A percentile compares a stretch with the other conserved stretches of the same genome.
Conservation (phyloP, 352 stramenopile genomes). For the Pythium insidiosum region DNA sequence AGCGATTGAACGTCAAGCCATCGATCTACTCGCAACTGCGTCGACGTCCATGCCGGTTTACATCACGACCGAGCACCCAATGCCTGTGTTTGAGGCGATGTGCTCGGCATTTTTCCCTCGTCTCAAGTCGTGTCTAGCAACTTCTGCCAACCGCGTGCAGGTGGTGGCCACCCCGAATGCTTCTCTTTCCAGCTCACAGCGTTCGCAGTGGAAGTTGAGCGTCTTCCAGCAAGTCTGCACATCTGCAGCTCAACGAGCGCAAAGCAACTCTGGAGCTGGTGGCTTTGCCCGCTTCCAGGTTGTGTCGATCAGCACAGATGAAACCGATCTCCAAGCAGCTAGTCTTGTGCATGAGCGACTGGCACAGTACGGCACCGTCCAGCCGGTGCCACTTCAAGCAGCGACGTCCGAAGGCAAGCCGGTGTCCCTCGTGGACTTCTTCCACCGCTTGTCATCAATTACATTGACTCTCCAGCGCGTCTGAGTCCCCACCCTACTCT, state of each 20-base stretch:
- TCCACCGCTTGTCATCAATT: too few relatives aligned
- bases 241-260: slow-evolving; percentile 5
- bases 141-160: slow-evolving; percentile 1
- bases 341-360: slow-evolving; percentile 6
- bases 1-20: slow-evolving; percentile 13
- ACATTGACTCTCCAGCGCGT: neutral
- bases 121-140: slow-evolving; percentile 5
- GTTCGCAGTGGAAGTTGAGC: slow-evolving; percentile 4
- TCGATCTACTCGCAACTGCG: slow-evolving; percentile 6
- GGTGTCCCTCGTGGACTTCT: slow-evolving; percentile 12
- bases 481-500: neutral
- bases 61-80: slow-evolving; percentile 7
- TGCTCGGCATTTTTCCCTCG: slow-evolving; percentile 14
- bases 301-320: slow-evolving; percentile 8
- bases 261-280: neutral
- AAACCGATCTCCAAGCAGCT: slow-evolving; percentile 2
- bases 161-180: neutral
- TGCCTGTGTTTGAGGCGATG: neutral
- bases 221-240: slow-evolving; percentile 11
- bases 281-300: slow-evolving; percentile 1
- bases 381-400: slow-evolving; percentile 2
- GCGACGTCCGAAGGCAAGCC: slow-evolving; percentile 3
- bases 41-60: slow-evolving; percentile 6
- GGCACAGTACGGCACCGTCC: slow-evolving; percentile 6
- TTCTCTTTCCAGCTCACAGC: neutral